These are phyloP conservation scores for Sporothrix phasma DNA, from an alignment of 2,329 filamentous ascomycete species.

Conservation along the genomic window DNA sequence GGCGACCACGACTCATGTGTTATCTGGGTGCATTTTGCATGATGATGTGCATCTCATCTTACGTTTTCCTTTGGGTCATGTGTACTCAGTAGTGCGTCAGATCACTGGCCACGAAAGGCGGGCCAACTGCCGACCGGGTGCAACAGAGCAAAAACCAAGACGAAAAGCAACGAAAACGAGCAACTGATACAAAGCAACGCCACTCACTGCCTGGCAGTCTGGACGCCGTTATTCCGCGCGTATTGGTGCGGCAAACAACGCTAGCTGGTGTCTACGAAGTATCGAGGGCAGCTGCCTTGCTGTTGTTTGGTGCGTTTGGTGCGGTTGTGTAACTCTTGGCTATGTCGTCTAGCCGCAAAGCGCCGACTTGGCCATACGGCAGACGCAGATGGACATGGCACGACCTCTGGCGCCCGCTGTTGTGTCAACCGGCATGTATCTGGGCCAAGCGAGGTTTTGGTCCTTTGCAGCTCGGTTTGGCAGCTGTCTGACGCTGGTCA, in stretches of 20 bases:
- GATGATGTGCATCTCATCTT: background rate
- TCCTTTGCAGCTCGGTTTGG: background rate
- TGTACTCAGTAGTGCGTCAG: background rate
- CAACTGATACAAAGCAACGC: background rate
- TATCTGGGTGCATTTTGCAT: background rate
- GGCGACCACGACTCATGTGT: background rate
- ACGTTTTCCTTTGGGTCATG: too few species aligned
- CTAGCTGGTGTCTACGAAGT: background rate
- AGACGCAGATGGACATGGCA: background rate
- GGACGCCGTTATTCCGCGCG: background rate
- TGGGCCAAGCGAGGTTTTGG: background rate
- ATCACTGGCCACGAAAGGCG: background rate
- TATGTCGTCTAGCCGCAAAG: background rate
- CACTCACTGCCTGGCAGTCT: background rate
- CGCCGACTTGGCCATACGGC: background rate
- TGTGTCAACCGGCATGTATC: background rate
- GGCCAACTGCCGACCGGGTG: conserved; percentile 6
- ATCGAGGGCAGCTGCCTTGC: background rate
- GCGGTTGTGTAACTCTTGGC: too few species aligned
- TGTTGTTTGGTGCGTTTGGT: background rate
- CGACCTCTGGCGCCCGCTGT: background rate
- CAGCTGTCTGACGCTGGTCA: background rate
- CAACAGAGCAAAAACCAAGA: too few species aligned
- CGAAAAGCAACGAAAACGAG: background rate
- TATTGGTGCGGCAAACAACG: background rate